phyloP scores from a whole-genome alignment of 345 rosid species.

The Brassica incana region DNA sequence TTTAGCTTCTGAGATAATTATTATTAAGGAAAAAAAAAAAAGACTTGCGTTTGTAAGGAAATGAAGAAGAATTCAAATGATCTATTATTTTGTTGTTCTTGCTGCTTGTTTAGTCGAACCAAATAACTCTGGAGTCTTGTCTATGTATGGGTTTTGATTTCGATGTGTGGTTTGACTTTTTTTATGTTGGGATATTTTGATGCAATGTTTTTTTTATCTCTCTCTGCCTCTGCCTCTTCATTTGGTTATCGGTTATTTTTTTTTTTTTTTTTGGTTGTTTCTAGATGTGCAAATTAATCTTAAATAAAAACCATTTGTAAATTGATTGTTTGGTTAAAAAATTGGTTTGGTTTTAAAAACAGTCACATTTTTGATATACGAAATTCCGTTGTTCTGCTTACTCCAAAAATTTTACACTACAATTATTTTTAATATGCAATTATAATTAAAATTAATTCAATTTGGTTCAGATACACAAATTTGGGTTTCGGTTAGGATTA shows the following conservation, averaged over 20 bases:
- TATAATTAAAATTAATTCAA: background rate
- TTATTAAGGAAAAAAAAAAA: background rate
- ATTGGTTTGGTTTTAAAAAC: background rate
- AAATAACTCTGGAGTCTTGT: slow-evolving; percentile 10
- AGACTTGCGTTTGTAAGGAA: slow-evolving; percentile 29
- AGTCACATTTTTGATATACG: background rate
- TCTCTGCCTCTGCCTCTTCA: background rate
- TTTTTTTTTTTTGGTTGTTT: background rate
- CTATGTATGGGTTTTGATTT: slow-evolving; percentile 18
- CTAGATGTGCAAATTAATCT: background rate
- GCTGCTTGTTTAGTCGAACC: slow-evolving; percentile 24
- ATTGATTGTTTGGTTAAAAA: background rate
- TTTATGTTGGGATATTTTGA: background rate
- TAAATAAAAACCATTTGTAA: no score
- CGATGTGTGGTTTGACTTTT: slow-evolving; percentile 13
- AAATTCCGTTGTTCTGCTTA: background rate
- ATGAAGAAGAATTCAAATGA: slow-evolving; percentile 27
- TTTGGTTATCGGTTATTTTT: background rate
- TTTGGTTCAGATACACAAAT: background rate
- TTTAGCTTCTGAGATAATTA: slow-evolving; percentile 18
- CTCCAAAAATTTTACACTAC: background rate
- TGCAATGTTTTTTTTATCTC: background rate
- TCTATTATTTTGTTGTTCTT: slow-evolving; percentile 13
- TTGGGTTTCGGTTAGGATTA: background rate
- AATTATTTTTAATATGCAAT: background rate